Evolutionary conservation across 495 filamentous ascomycete genomes (phyloP), one percentile per base, ranked within the genome.

Genomic region (Cladorrhinum samala): DNA sequence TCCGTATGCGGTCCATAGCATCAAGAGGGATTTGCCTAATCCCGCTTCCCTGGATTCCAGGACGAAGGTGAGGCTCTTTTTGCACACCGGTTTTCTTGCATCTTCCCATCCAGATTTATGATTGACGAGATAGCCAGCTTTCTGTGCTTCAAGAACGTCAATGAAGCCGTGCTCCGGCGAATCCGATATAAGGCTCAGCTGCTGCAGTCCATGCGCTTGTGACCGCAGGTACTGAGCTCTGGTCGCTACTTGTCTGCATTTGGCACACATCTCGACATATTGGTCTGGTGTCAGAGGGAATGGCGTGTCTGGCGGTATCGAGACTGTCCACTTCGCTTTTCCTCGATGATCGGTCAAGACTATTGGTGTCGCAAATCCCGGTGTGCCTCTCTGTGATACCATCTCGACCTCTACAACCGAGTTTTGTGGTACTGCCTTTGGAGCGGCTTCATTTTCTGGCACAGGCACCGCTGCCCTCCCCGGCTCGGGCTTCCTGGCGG

Each of bases 1-100:
- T 9, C 86, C 87, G 55, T 89, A 91, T 19, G 87, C 82, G 55
- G 80, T 83, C 85, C 87, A 91, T 33, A 91, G 56, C 63, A 83
- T 77, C 74, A 91, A 74, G 52, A 91, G 61, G 1, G 83, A 78
- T 33, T 77, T 81, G 7, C 87, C 87, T 3, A 91, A 65, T 11
- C 86, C 86, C 2, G 82, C 83, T 53, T 87, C 82, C 5, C 67
- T 54, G 11, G 84, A 79, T 60, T 88, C 84, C 55, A 91, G 70
- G 7, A 85, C 73, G 56, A 83, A 89, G 0, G 86, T 91, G 53
- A 91, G 65, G 50, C 77, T 87, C 49, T 68, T 78, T 49, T 82
- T 72, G 64, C 87, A 91, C 7, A 83, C 69, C 3, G 68, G 66
- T 38, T 64, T 71, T n/a, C 68, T 64, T 19, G 43, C 46, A 67